Evolutionary conservation across 2,329 filamentous ascomycete genomes (phyloP).

Genomic region (Stagonosporopsis vannaccii): DNA sequence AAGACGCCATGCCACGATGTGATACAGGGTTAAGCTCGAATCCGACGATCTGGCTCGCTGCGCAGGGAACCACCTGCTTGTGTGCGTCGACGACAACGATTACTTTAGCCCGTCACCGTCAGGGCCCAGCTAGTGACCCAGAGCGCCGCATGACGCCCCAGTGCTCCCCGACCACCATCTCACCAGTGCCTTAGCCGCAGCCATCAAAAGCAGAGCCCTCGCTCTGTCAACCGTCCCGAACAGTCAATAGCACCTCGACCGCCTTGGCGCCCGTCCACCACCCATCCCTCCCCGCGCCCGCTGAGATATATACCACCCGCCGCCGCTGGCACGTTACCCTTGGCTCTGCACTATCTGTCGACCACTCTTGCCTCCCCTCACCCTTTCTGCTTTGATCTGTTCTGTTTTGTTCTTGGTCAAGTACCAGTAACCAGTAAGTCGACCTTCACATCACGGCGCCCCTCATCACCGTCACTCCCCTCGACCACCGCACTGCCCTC

Average conservation of each 20-base stretch:
- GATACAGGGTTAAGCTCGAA: conserved; percentile 49
- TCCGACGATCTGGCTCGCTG: conserved; percentile 51
- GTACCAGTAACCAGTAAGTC: conserved; percentile 13
- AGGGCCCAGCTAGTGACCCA: conserved; percentile 41
- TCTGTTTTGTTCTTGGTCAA: conserved; percentile 10
- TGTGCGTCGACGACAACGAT: conserved; percentile 37
- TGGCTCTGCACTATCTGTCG: conserved; percentile 30
- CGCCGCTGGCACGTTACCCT: conserved; percentile 39
- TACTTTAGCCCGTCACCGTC: conserved; percentile 45
- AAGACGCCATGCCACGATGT: conserved; percentile 50
- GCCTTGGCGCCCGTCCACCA: conserved; percentile 39
- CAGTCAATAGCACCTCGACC: conserved; percentile 44
- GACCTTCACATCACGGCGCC: not conserved
- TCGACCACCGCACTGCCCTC: not conserved
- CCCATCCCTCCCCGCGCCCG: conserved; percentile 37
- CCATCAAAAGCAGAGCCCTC: conserved; percentile 47
- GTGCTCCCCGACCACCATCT: conserved; percentile 40
- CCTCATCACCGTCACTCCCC: not conserved
- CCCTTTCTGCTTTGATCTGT: conserved; percentile 10
- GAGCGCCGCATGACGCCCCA: conserved; percentile 48
- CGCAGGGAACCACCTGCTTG: conserved; percentile 39
- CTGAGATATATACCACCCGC: conserved; percentile 45
- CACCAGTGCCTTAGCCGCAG: conserved; percentile 47
- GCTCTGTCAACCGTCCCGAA: conserved; percentile 44
- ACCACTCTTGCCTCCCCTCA: conserved; percentile 21